Conservation (phyloP, 768 basidiomycete species). For the Suillus subalutaceus region DNA sequence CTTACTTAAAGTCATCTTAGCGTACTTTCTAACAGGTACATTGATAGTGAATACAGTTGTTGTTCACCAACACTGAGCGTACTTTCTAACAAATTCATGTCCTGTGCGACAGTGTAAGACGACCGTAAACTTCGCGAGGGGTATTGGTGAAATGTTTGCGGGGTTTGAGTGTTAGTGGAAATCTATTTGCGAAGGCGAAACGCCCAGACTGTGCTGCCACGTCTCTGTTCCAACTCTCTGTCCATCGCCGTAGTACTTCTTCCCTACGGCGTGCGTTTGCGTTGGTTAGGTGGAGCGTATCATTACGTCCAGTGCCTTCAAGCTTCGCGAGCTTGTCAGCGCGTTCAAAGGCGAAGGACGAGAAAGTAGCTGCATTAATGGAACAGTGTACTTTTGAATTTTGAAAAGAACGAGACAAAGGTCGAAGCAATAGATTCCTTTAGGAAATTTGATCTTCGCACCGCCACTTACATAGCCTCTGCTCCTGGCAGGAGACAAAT, state of each 20-base stretch:
- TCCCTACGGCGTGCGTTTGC: neutral
- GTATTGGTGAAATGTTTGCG: no score
- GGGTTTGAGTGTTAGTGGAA: no score
- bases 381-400: no score
- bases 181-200: no score
- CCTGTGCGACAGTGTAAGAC: neutral
- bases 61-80: no score
- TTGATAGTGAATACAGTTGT: no score
- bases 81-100: no score
- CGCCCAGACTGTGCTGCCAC: neutral
- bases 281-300: neutral
- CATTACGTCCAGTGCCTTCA: neutral
- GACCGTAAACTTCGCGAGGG: neutral
- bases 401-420: no score
- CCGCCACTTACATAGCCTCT: neutral
- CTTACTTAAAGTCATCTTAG: no score
- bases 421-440: no score
- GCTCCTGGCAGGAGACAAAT: neutral
- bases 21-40: no score
- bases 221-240: neutral
- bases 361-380: no score
- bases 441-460: neutral
- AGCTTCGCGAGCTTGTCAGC: neutral
- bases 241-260: neutral
- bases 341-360: slow-evolving; percentile 27